Percentiles rank a stretch among this genome's conserved stretches.
Evolutionary conservation across 2,329 filamentous ascomycete genomes (phyloP).

Genomic region (Incumbomyces lentus): DNA sequence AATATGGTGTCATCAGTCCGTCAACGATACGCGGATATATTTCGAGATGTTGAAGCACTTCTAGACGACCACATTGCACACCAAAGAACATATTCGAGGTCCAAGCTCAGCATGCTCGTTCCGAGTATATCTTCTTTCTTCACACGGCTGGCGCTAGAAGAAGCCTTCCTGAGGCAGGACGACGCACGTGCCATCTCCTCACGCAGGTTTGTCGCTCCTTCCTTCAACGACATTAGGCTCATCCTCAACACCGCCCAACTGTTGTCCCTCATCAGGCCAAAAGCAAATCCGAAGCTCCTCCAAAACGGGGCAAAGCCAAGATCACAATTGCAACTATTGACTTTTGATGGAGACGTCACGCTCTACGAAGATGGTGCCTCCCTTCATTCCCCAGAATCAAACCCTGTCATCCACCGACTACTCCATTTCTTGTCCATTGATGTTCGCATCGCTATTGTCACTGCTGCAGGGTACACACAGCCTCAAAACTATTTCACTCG

Average conservation of each 20-base stretch:
- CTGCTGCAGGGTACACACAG: constrained; percentile 87
- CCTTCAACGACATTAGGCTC: constrained; percentile 90
- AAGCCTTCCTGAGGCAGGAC: constrained; percentile 88
- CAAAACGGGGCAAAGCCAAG: constrained; percentile 22
- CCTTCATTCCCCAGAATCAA: constrained; percentile 52
- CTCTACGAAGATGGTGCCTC: constrained; percentile 84
- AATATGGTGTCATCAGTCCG: constrained; percentile 73
- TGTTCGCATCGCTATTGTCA: constrained; percentile 88
- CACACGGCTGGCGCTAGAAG: constrained; percentile 73
- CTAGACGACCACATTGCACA: constrained; percentile 67
- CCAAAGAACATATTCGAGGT: constrained; percentile 41
- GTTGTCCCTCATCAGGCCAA: constrained; percentile 66
- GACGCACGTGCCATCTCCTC: constrained; percentile 75
- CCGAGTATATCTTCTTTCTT: constrained; percentile 91
- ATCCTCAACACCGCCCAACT: constrained; percentile 91
- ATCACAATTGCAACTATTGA: constrained; percentile 70
- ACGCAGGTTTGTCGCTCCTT: constrained; percentile 84
- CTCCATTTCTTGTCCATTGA: constrained; percentile 63
- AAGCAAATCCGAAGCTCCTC: constrained; percentile 4
- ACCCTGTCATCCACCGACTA: constrained; percentile 62
- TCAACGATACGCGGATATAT: constrained; percentile 85
- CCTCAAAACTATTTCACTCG: constrained; percentile 77
- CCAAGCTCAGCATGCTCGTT: constrained; percentile 85
- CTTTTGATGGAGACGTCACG: constrained; percentile 96
- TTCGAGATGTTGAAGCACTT: constrained; percentile 83